These are phyloP conservation scores for Sisymbrium altissimum DNA, from an alignment of 345 rosid species.

Conservation along the genomic window DNA sequence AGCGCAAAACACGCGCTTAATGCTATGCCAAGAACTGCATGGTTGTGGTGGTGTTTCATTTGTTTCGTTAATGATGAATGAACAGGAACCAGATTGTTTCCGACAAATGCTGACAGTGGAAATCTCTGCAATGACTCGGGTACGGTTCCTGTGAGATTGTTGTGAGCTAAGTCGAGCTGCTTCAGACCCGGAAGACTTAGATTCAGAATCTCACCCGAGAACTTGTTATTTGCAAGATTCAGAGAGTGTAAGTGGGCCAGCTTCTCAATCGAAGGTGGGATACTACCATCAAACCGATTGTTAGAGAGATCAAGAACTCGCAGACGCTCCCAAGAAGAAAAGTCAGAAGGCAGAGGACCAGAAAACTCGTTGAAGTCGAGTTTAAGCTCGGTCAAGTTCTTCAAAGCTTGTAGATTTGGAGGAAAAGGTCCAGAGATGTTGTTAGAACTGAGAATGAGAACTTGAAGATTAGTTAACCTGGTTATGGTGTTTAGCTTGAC, in stretches of 20 bases:
- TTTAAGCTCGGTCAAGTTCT: slow-evolving; percentile 59
- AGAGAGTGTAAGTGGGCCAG: slow-evolving; percentile 50
- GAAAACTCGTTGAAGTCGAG: slow-evolving; percentile 67
- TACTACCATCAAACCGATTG: slow-evolving; percentile 59
- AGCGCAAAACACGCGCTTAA: slow-evolving; percentile 46
- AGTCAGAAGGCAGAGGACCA: slow-evolving; percentile 61
- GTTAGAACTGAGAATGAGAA: slow-evolving; percentile 71
- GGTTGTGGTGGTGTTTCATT: slow-evolving; percentile 45
- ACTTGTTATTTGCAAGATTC: slow-evolving; percentile 64
- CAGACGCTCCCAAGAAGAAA: slow-evolving; percentile 66
- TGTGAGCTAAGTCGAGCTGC: slow-evolving; percentile 58
- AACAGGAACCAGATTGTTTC: slow-evolving; percentile 47
- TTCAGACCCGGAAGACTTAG: slow-evolving; percentile 46
- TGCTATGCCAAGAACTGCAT: slow-evolving; percentile 50
- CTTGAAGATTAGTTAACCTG: slow-evolving; percentile 55
- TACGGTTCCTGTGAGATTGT: slow-evolving; percentile 59
- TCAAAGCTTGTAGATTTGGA: slow-evolving; percentile 45
- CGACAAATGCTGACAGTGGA: slow-evolving; percentile 55
- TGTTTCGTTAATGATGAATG: slow-evolving; percentile 40
- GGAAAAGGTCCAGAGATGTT: slow-evolving; percentile 70
- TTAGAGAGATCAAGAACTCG: slow-evolving; percentile 55
- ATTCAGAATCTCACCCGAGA: slow-evolving; percentile 68
- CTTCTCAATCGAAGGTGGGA: slow-evolving; percentile 54
- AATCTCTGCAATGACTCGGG: slow-evolving; percentile 68
- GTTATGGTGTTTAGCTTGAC: slow-evolving; percentile 56